Evolutionary conservation across 2,329 filamentous ascomycete genomes (phyloP).

Genomic region (Ustulina deusta): DNA sequence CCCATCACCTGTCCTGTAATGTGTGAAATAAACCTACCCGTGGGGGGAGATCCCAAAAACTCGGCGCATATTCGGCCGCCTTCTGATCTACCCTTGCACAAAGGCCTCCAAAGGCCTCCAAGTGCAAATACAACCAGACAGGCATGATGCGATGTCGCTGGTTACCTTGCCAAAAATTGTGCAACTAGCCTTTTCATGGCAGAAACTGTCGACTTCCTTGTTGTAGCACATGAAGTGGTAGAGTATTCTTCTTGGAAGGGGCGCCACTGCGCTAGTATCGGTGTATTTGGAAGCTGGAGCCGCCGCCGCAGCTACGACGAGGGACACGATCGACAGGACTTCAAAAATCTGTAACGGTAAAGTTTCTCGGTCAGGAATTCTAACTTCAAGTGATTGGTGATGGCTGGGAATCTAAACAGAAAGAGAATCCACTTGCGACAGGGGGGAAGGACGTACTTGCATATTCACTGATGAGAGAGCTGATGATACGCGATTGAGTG

Average conservation of each 20-base stretch:
- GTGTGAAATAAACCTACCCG: not conserved
- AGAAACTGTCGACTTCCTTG: not conserved
- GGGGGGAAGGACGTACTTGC: not conserved
- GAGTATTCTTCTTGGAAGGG: not conserved
- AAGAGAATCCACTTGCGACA: not conserved
- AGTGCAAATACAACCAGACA: conserved; percentile 9
- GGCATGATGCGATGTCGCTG: not conserved
- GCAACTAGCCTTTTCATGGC: not conserved
- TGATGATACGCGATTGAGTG: not conserved
- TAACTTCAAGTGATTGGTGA: not conserved
- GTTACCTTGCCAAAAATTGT: not conserved
- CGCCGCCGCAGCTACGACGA: not conserved
- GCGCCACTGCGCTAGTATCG: not conserved
- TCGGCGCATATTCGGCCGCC: not conserved
- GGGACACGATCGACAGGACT: not conserved
- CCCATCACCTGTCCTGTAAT: not conserved
- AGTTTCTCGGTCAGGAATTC: not conserved
- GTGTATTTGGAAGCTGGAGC: not conserved
- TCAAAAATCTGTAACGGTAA: not conserved
- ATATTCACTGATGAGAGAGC: not conserved
- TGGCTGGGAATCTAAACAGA: not conserved
- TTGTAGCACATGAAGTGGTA: conserved; percentile 16
- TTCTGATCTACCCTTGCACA: not conserved
- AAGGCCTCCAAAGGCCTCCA: not conserved
- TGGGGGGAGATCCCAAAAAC: not conserved